Percentiles rank a stretch among this genome's conserved stretches.
Evolutionary conservation across 2,329 filamentous ascomycete genomes (phyloP).

Genomic region (Phaeosphaeriaceae sp.): DNA sequence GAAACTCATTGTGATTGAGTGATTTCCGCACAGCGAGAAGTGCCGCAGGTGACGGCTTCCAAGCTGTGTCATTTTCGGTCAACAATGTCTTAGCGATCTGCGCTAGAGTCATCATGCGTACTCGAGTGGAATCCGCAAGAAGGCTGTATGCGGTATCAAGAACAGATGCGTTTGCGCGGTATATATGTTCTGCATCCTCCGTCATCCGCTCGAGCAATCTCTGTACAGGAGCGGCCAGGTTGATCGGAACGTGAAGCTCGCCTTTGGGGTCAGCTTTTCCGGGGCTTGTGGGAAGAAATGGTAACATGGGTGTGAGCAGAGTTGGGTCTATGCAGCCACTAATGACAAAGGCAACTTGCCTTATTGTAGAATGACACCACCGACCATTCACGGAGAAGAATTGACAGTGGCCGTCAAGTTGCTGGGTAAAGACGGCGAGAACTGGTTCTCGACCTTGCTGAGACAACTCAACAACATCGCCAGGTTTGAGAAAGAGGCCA

Average conservation of each 20-base stretch:
- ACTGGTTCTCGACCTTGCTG: conserved; percentile 47
- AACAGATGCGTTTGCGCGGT: conserved; percentile 53
- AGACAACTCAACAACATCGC: conserved; percentile 58
- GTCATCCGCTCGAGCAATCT: conserved; percentile 53
- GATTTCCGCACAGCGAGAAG: conserved; percentile 75
- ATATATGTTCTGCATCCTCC: conserved; percentile 54
- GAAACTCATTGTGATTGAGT: conserved; percentile 65
- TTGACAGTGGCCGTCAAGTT: conserved; percentile 50
- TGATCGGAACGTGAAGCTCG: conserved; percentile 52
- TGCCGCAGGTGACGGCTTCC: conserved; percentile 50
- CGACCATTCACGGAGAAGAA: conserved; percentile 59
- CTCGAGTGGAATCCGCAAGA: conserved; percentile 53
- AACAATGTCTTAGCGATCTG: conserved; percentile 55
- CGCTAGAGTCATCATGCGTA: conserved; percentile 55
- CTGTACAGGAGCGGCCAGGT: conserved; percentile 54
- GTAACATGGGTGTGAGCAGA: conserved; percentile 55
- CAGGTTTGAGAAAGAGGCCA: conserved; percentile 48
- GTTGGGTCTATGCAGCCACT: conserved; percentile 56
- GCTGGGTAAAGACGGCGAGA: conserved; percentile 58
- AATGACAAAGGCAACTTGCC: conserved; percentile 56
- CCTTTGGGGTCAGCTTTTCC: conserved; percentile 28
- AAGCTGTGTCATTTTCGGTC: conserved; percentile 22
- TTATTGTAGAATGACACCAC: conserved; percentile 52
- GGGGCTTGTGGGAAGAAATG: conserved; percentile 57
- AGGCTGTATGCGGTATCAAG: conserved; percentile 58